Evolutionary conservation across 345 rosid genomes (phyloP), one percentile per base, ranked within the genome.

Genomic region (Populus deltoides): DNA sequence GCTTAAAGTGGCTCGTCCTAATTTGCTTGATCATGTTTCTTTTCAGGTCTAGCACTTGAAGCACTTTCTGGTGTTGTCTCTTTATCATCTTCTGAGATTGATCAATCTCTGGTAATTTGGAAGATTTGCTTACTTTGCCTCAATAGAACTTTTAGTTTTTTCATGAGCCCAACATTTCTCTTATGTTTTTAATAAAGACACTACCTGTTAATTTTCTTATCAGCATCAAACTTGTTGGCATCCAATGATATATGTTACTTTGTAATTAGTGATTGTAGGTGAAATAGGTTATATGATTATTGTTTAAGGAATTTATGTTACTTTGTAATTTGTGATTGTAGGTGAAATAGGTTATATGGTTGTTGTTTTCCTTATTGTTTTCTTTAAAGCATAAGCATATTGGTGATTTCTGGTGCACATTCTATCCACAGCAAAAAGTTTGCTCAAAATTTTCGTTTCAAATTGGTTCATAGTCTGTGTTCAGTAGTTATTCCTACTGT

Each of bases 21-120:
- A 53, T 73, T 81, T 68, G 10, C 35, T 49, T 75, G 31, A 55
- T 73, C 70, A 36, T 80, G 66, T 59, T 73, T 71, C 13, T 78
- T 71, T 78, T 61, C 91, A 94, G 99, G 98, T 79, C 70, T 94
- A 83, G 99, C 97, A 12, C 92, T 91, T 59, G 93, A 97, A 85
- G 80, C 98, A 4, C 93, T 97, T 81, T 93, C 98, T 78, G 96
- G 96, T 71, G 89, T 90, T 75, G 83, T 97, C 81, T 89, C 92
- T 45, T 81, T 97, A 83, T 89, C 98, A 68, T 84, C 97, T 79
- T 85, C 92, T 33, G 97, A 88, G 84, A 83, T 92, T 66, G 90
- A 89, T 83, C 92, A 85, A 66, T 92, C 97, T 43, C 76, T 92
- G 97, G 99, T 97, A 90, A 82, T 79, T 77, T 76, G 78, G 69